These are phyloP conservation scores for Capronia americana DNA, from an alignment of 2,329 filamentous ascomycete species.

Conservation along the genomic window DNA sequence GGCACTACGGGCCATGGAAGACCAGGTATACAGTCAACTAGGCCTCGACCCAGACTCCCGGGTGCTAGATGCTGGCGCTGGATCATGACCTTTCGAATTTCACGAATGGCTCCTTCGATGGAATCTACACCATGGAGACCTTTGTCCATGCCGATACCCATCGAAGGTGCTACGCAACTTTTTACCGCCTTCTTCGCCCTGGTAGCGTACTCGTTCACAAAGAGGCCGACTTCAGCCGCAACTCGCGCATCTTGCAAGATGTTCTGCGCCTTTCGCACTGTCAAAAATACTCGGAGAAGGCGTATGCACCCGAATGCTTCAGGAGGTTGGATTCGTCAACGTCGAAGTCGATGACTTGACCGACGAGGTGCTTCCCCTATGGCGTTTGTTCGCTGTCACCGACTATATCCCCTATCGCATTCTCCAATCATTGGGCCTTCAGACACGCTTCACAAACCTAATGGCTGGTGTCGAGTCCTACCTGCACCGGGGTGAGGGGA, in stretches of 20 bases:
- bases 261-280: conserved; percentile 21
- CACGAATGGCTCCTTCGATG: conserved; percentile 52
- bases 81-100: conserved; percentile 55
- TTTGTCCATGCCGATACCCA: conserved; percentile 61
- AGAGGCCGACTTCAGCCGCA: conserved; percentile 56
- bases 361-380: conserved; percentile 15
- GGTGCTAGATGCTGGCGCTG: conserved; percentile 62
- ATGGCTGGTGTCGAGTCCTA: conserved; percentile 19
- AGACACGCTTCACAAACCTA: conserved; percentile 13
- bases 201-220: conserved; percentile 56
- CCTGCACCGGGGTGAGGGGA: conserved; percentile 19
- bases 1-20: conserved; percentile 58
- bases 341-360: conserved; percentile 19
- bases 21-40: too few relatives aligned
- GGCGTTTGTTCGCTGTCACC: conserved; percentile 22
- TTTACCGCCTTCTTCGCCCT: conserved; percentile 56
- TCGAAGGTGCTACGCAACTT: conserved; percentile 54
- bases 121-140: conserved; percentile 64
- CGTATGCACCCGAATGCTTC: conserved; percentile 1
- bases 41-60: too few relatives aligned
- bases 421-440: conserved; percentile 11
- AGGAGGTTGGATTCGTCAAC: conserved; percentile 13
- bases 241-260: conserved; percentile 40
- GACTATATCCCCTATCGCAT: conserved; percentile 17
- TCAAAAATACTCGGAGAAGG: conserved; percentile 20